Conservation (phyloP, 192 early-diverging fungal species). For the Kickxella alabastrina region DNA sequence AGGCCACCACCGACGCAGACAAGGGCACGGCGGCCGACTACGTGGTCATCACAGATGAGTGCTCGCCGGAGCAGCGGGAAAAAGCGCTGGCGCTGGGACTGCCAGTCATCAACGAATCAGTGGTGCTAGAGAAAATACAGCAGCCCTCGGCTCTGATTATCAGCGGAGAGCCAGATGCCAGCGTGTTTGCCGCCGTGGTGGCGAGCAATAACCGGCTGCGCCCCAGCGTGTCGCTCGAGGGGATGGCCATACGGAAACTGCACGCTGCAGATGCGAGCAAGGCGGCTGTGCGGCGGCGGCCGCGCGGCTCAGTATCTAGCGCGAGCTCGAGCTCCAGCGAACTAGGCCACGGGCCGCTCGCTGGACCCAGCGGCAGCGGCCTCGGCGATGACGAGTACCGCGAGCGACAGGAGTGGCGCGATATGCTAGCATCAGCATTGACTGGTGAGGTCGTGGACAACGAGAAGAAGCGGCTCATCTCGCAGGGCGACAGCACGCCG, state of each 20-base stretch:
- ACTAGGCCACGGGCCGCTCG: background rate
- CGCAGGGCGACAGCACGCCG: slow-evolving; percentile 22
- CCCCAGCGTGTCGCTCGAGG: slow-evolving; percentile 27
- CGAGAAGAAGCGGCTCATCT: slow-evolving; percentile 68
- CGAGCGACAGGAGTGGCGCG: slow-evolving; percentile 82
- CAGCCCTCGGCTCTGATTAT: background rate
- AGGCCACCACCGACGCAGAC: background rate
- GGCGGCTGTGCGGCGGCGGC: background rate
- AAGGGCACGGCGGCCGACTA: slow-evolving; percentile 4
- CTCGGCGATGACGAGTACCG: slow-evolving; percentile 48
- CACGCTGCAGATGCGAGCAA: slow-evolving; percentile 6
- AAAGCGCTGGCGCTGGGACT: slow-evolving; percentile 7
- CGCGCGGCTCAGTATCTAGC: background rate
- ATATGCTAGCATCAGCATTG: slow-evolving; percentile 77
- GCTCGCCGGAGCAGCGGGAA: slow-evolving; percentile 7
- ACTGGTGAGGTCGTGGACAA: slow-evolving; percentile 79
- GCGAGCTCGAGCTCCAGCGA: slow-evolving; percentile 1
- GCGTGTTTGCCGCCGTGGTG: no score
- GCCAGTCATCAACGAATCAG: slow-evolving; percentile 26
- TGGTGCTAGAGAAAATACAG: slow-evolving; percentile 16
- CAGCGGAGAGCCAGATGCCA: background rate
- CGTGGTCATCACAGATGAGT: slow-evolving; percentile 21
- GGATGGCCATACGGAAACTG: slow-evolving; percentile 1
- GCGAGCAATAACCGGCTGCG: slow-evolving; percentile 4
- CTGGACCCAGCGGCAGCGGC: background rate